A percentile compares a stretch with the other conserved stretches of the same genome.
Conservation (phyloP, 345 rosid species). For the Salix exigua region DNA sequence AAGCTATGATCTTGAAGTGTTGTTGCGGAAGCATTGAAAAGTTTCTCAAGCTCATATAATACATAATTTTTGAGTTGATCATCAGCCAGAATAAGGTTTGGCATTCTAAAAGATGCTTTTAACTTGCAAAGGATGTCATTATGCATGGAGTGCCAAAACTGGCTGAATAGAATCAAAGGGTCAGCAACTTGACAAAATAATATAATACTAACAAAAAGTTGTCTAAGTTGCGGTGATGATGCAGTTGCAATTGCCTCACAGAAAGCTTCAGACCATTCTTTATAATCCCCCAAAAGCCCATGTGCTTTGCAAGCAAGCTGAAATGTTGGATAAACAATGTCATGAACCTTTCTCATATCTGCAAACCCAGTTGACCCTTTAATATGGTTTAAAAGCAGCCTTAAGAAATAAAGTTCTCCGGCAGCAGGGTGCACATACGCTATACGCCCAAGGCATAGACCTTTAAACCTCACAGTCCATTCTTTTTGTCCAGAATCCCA, state of each 20-base stretch:
- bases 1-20: not conserved
- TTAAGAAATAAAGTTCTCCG: not conserved
- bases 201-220: not conserved
- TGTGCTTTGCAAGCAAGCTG: not conserved
- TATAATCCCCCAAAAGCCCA: not conserved
- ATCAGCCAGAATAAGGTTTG: no score
- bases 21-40: not conserved
- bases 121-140: not conserved
- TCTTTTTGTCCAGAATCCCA: not conserved
- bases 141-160: not conserved
- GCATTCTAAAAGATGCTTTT: not conserved
- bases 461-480: not conserved
- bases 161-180: not conserved
- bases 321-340: not conserved
- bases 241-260: not conserved
- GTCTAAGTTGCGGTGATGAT: rapidly evolving
- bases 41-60: not conserved
- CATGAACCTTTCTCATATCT: not conserved
- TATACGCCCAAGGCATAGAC: not conserved
- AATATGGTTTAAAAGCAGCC: not conserved
- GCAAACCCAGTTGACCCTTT: not conserved
- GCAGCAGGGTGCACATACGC: not conserved
- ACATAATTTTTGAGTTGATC: no score
- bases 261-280: not conserved
- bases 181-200: not conserved